These are phyloP conservation scores for Acacia acuminata DNA, from an alignment of 306 rosid genomes.

Conservation along the genomic window DNA sequence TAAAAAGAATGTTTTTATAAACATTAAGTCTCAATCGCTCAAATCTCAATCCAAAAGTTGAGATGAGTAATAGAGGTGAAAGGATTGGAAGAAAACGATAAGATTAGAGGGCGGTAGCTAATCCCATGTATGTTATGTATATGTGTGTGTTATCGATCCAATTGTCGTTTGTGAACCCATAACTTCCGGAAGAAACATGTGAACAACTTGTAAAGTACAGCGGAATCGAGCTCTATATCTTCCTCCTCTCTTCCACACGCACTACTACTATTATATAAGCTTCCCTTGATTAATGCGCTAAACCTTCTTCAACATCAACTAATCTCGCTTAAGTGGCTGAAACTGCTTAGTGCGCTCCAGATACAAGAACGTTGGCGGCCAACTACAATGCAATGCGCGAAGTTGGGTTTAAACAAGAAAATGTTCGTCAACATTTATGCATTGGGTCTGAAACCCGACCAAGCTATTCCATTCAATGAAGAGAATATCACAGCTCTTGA, in stretches of 20 bases:
- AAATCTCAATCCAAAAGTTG: no score
- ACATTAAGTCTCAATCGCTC: no score
- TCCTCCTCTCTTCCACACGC: neutral
- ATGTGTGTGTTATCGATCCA: neutral
- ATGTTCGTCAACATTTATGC: neutral
- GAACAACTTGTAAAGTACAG: neutral
- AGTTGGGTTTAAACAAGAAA: neutral
- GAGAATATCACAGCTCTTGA: constrained; percentile 37
- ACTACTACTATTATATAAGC: neutral
- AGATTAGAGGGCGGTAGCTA: no score
- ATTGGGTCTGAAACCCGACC: neutral
- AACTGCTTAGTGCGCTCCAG: neutral
- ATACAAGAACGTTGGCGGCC: neutral
- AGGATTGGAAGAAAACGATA: no score
- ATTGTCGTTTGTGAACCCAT: neutral
- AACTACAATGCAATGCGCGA: neutral
- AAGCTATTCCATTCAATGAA: neutral
- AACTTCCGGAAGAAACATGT: neutral
- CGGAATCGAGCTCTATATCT: neutral
- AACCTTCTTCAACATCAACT: neutral
- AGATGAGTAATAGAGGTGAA: no score
- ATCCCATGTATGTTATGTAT: no score
- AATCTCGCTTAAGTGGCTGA: neutral
- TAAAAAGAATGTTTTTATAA: no score
- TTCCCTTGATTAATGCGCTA: neutral